Percentiles rank a stretch among this genome's conserved stretches.
Evolutionary conservation across 768 basidiomycete species (phyloP).

Genomic region (Leccinum ochraceum): DNA sequence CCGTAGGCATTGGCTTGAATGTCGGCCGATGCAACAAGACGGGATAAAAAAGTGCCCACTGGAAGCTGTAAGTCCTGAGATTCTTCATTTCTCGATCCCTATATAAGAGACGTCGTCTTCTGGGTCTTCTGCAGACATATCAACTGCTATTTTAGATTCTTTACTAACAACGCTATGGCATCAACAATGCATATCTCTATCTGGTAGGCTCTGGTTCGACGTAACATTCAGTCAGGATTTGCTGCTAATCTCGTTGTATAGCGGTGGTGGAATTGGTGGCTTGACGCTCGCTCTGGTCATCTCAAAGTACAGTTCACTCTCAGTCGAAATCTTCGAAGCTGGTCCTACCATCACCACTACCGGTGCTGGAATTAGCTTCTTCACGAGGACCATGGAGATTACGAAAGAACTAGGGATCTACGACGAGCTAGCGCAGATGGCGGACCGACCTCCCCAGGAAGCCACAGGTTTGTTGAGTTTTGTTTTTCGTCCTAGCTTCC

Average conservation of each 20-base stretch:
- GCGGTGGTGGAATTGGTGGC: conserved; percentile 43
- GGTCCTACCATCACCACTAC: conserved; percentile 40
- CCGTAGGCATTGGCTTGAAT: not conserved
- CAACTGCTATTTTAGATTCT: not conserved
- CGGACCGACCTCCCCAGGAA: conserved; percentile 17
- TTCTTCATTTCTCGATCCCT: not conserved
- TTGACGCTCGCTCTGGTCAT: conserved; percentile 35
- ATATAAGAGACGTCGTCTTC: not conserved
- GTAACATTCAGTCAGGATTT: not conserved
- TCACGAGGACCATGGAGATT: conserved; percentile 46
- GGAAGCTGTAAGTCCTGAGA: not conserved
- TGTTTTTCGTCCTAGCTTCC: not conserved
- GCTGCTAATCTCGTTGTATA: conserved; percentile 19
- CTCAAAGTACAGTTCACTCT: conserved; percentile 24
- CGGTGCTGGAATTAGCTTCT: conserved; percentile 50
- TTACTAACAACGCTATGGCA: conserved; percentile 4
- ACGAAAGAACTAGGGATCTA: conserved; percentile 41
- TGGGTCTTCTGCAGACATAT: not conserved
- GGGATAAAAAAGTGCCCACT: not conserved
- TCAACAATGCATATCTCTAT: conserved; percentile 18
- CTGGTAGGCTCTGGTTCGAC: conserved; percentile 10
- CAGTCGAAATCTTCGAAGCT: conserved; percentile 45
- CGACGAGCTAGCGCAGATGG: conserved; percentile 30
- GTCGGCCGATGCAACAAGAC: not conserved
- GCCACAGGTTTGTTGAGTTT: conserved; percentile 16